Evolutionary conservation across 768 basidiomycete species (phyloP).

Genomic region (Antrodiella citrinella): DNA sequence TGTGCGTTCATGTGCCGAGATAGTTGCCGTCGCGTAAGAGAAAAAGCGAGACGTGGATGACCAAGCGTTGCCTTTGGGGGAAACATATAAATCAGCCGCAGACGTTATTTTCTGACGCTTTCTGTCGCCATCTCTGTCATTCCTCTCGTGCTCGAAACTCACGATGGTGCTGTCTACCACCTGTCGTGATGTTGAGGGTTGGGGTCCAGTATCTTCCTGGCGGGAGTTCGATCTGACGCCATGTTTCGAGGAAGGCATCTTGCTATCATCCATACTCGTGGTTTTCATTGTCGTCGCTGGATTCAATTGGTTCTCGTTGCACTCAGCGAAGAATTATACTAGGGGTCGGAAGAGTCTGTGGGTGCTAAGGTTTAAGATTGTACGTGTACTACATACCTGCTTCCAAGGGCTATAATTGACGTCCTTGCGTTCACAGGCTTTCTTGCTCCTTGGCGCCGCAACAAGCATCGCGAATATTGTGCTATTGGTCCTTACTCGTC

Average conservation of each 20-base stretch:
- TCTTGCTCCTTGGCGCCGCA: slow-evolving; percentile 39
- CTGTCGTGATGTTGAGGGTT: slow-evolving; percentile 58
- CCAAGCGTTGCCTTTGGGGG: too few species aligned
- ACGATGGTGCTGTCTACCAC: slow-evolving; percentile 11
- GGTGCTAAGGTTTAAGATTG: slow-evolving; percentile 57
- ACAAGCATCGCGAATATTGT: slow-evolving; percentile 37
- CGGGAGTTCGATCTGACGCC: slow-evolving; percentile 71
- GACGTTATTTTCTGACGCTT: too few species aligned
- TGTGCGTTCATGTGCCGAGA: too few species aligned
- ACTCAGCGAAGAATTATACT: slow-evolving; percentile 19
- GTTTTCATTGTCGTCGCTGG: slow-evolving; percentile 36
- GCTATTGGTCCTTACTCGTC: slow-evolving; percentile 28
- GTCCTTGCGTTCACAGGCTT: slow-evolving; percentile 26
- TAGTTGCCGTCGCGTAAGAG: too few species aligned
- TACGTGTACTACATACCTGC: slow-evolving; percentile 27
- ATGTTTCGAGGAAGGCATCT: slow-evolving; percentile 72
- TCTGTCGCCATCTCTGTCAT: slow-evolving; percentile 18
- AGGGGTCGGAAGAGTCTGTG: slow-evolving; percentile 41
- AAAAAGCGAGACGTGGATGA: too few species aligned
- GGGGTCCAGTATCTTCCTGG: slow-evolving; percentile 46
- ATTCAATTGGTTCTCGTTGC: slow-evolving; percentile 28
- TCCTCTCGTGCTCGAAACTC: slow-evolving; percentile 15
- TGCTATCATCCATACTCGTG: slow-evolving; percentile 48
- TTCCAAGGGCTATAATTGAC: slow-evolving; percentile 2
- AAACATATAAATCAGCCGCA: not conserved